These are phyloP conservation scores for Wickerhamiella vanderwaltii DNA, from an alignment of 805 yeast genomes.

Conservation along the genomic window DNA sequence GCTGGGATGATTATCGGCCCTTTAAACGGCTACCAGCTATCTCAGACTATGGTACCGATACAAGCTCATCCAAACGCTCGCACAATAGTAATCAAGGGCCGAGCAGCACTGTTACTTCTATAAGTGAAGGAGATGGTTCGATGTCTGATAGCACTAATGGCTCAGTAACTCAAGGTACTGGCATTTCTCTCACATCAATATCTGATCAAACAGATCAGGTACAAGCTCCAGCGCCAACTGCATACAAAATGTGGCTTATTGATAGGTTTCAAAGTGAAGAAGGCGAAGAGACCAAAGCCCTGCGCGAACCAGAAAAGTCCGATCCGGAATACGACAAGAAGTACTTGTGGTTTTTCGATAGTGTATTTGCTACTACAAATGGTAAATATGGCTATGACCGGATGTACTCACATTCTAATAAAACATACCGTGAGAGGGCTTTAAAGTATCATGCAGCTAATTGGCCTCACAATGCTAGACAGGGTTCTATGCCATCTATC, in stretches of 20 bases:
- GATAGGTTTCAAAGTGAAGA: neutral
- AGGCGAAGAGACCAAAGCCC: neutral
- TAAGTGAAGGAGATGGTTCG: too few relatives aligned
- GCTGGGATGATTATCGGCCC: conserved; percentile 10
- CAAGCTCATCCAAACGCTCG: neutral
- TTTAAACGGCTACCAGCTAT: conserved; percentile 5
- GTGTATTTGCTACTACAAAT: conserved; percentile 16
- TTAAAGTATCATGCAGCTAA: conserved; percentile 7
- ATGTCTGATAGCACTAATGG: too few relatives aligned
- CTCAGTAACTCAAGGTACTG: too few relatives aligned
- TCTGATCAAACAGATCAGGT: neutral
- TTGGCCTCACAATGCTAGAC: conserved; percentile 6
- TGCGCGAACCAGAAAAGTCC: conserved; percentile 4
- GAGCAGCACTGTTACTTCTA: too few relatives aligned
- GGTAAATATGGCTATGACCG: conserved; percentile 23
- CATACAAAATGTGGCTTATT: conserved; percentile 7
- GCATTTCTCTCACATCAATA: neutral
- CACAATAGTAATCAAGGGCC: too few relatives aligned
- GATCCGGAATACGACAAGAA: conserved; percentile 10
- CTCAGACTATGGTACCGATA: neutral
- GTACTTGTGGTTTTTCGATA: conserved; percentile 25
- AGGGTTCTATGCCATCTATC: conserved; percentile 2
- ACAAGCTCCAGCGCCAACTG: neutral
- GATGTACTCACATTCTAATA: conserved; percentile 16
- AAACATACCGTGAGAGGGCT: conserved; percentile 14